These are phyloP conservation scores for Adansonia digitata DNA, from an alignment of 345 rosid genomes.

Conservation along the genomic window DNA sequence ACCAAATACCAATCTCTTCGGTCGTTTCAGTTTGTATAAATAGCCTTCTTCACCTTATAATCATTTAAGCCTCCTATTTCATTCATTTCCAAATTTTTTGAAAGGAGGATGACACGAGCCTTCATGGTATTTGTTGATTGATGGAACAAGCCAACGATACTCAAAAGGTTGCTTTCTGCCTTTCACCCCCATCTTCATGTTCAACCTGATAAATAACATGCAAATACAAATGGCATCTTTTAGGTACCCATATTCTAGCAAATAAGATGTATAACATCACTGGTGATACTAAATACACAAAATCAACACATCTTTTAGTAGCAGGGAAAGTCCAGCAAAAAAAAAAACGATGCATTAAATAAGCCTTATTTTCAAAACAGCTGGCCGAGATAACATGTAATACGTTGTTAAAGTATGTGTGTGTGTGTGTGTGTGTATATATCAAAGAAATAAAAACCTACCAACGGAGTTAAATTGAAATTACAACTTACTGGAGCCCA, in stretches of 20 bases:
- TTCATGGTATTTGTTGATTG: not conserved
- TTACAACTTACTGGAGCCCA: not conserved
- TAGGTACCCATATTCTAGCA: not conserved
- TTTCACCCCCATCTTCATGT: constrained; percentile 45
- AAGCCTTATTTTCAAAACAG: not conserved
- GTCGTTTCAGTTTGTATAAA: no score
- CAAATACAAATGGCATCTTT: not conserved
- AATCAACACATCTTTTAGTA: not conserved
- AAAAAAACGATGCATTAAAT: not conserved
- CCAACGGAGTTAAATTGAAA: not conserved
- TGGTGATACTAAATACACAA: not conserved
- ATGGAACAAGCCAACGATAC: not conserved
- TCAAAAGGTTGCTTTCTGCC: constrained; percentile 32
- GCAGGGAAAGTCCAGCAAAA: not conserved
- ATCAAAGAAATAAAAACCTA: not conserved
- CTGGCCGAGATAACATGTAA: not conserved
- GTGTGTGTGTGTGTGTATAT: no score
- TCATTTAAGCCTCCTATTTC: not conserved
- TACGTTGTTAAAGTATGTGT: not conserved
- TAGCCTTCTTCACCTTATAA: no score
- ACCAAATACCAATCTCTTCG: not conserved
- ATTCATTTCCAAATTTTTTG: not conserved
- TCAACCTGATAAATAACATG: constrained; percentile 42
- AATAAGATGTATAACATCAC: not conserved
- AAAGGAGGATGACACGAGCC: not conserved